Evolutionary conservation across 208 protist species (phyloP).

Genomic region (Acanthamoeba divionensis): DNA sequence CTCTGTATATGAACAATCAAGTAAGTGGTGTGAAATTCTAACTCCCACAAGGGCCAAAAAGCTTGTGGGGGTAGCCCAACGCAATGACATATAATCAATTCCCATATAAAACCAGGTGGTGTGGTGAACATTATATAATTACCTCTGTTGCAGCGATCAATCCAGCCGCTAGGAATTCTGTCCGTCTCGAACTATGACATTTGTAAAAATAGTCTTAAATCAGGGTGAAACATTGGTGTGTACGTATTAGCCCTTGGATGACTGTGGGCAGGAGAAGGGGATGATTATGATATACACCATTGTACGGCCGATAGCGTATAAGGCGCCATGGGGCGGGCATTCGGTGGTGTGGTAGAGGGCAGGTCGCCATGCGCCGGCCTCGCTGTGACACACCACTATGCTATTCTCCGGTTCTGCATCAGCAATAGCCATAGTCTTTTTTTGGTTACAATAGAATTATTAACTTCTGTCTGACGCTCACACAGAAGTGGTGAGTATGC

Average conservation of each 20-base stretch:
- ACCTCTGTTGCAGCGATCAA: conserved; percentile 43
- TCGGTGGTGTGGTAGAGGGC: conserved; percentile 14
- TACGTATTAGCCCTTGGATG: too few species aligned
- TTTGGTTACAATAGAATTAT: background rate
- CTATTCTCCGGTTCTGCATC: background rate
- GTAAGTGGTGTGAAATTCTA: too few species aligned
- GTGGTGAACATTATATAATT: too few species aligned
- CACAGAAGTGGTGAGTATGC: background rate
- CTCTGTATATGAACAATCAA: too few species aligned
- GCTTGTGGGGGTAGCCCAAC: too few species aligned
- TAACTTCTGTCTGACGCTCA: background rate
- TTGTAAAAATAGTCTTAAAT: background rate
- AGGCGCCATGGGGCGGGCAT: conserved; percentile 10
- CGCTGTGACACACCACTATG: conserved; percentile 53
- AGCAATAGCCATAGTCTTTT: background rate
- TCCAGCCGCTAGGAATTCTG: conserved; percentile 21
- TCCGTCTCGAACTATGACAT: conserved; percentile 49
- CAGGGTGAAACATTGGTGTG: background rate
- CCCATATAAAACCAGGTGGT: too few species aligned
- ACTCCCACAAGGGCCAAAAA: too few species aligned
- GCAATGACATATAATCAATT: too few species aligned
- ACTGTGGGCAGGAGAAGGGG: background rate
- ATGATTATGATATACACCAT: background rate
- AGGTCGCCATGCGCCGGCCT: conserved; percentile 52
- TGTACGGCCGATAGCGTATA: conserved; percentile 2